Evolutionary conservation across 768 basidiomycete genomes (phyloP).

Genomic region (Tephrocybe sp.): DNA sequence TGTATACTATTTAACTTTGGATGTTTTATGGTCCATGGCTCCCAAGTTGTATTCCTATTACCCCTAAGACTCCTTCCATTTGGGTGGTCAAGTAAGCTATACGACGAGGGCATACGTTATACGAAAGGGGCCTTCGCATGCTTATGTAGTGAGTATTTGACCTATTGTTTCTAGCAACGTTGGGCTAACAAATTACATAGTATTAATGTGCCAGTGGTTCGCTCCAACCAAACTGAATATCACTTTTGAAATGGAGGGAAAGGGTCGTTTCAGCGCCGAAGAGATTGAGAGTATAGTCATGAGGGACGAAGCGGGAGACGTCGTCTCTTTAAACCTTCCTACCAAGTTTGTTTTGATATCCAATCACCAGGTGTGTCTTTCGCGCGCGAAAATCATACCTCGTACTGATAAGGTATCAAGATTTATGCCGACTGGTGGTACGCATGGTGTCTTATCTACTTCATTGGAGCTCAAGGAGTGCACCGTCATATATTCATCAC

Average conservation of each 20-base stretch:
- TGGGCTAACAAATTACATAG: slow-evolving; percentile 29
- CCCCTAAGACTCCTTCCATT: slow-evolving; percentile 68
- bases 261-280: slow-evolving; percentile 57
- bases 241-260: slow-evolving; percentile 70
- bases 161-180: background rate
- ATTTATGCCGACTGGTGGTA: slow-evolving; percentile 87
- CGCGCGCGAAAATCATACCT: background rate
- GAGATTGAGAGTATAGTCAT: slow-evolving; percentile 58
- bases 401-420: slow-evolving; percentile 29
- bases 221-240: slow-evolving; percentile 71
- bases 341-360: slow-evolving; percentile 80
- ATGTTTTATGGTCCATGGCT: slow-evolving; percentile 65
- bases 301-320: slow-evolving; percentile 52
- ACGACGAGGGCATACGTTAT: slow-evolving; percentile 69
- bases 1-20: slow-evolving; percentile 57
- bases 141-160: slow-evolving; percentile 57
- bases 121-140: slow-evolving; percentile 83
- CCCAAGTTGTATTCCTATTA: slow-evolving; percentile 70
- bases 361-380: slow-evolving; percentile 79
- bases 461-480: slow-evolving; percentile 55
- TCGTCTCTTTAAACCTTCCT: slow-evolving; percentile 66
- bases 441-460: slow-evolving; percentile 80
- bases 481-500: slow-evolving; percentile 84
- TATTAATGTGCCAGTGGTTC: slow-evolving; percentile 80
- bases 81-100: slow-evolving; percentile 48